phyloP scores from a whole-genome alignment of 768 basidiomycete species.

The Crepidotus variabilis region DNA sequence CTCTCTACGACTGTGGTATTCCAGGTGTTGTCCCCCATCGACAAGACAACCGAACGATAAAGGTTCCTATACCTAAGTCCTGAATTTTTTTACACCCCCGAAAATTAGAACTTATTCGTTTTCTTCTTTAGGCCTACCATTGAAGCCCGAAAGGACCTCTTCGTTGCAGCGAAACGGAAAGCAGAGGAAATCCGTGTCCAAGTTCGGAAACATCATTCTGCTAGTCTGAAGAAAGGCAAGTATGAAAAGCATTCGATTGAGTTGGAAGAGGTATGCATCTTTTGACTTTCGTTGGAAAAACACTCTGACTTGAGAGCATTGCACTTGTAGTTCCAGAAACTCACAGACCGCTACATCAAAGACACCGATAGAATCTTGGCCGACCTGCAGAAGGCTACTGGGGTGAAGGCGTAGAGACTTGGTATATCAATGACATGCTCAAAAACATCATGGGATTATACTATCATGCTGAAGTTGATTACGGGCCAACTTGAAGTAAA shows the following conservation, averaged over 20 bases:
- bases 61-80: slow-evolving; percentile 78
- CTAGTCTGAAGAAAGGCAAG: slow-evolving; percentile 65
- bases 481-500: too few species aligned
- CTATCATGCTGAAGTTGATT: too few species aligned
- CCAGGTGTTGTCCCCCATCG: slow-evolving; percentile 71
- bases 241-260: slow-evolving; percentile 68
- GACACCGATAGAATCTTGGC: slow-evolving; percentile 68
- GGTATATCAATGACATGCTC: too few species aligned
- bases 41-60: slow-evolving; percentile 67
- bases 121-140: slow-evolving; percentile 60
- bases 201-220: slow-evolving; percentile 66
- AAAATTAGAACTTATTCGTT: neutral
- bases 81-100: slow-evolving; percentile 10
- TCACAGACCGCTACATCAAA: slow-evolving; percentile 55
- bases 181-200: slow-evolving; percentile 76
- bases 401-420: slow-evolving; percentile 27
- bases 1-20: slow-evolving; percentile 70
- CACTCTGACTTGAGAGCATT: neutral
- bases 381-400: slow-evolving; percentile 57
- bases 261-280: slow-evolving; percentile 56
- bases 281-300: neutral
- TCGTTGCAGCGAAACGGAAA: slow-evolving; percentile 52
- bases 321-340: slow-evolving; percentile 67
- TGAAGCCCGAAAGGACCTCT: slow-evolving; percentile 59
- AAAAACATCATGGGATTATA: too few species aligned